These are phyloP conservation scores for Suhomyces atakaporum DNA, from an alignment of 1,139 yeast species.

Conservation along the genomic window DNA sequence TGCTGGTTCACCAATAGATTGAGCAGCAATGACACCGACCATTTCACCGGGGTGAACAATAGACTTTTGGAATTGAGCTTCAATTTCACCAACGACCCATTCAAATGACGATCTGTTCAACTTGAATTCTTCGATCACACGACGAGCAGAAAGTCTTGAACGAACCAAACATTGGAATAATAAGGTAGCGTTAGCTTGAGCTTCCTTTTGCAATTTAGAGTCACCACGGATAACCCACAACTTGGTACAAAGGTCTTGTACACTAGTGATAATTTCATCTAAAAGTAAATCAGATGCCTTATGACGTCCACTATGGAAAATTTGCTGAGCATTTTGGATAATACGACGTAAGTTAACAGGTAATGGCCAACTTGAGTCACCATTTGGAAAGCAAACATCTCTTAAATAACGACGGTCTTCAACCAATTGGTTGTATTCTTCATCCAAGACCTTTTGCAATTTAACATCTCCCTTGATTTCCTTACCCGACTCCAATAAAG, in stretches of 20 bases:
- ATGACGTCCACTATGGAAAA: conserved; percentile 88
- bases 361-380: conserved; percentile 96
- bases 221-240: conserved; percentile 83
- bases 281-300: conserved; percentile 89
- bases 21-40: conserved; percentile 99
- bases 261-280: conserved; percentile 74
- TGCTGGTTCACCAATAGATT: conserved; percentile 99
- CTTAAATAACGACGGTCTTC: conserved; percentile 81
- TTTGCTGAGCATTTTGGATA: conserved; percentile 95
- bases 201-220: conserved; percentile 71
- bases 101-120: conserved; percentile 85
- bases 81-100: conserved; percentile 95
- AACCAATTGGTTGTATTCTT: conserved; percentile 75
- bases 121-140: conserved; percentile 89
- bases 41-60: conserved; percentile 98
- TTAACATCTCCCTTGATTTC: conserved; percentile 90
- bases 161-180: conserved; percentile 90
- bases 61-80: conserved; percentile 89
- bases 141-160: conserved; percentile 86
- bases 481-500: conserved; percentile 82
- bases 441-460: conserved; percentile 77
- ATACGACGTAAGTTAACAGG: conserved; percentile 98
- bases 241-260: conserved; percentile 66
- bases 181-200: conserved; percentile 89
- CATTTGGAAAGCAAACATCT: conserved; percentile 79